Evolutionary conservation across 2,329 filamentous ascomycete genomes (phyloP).

Genomic region (Cercospora janseana): DNA sequence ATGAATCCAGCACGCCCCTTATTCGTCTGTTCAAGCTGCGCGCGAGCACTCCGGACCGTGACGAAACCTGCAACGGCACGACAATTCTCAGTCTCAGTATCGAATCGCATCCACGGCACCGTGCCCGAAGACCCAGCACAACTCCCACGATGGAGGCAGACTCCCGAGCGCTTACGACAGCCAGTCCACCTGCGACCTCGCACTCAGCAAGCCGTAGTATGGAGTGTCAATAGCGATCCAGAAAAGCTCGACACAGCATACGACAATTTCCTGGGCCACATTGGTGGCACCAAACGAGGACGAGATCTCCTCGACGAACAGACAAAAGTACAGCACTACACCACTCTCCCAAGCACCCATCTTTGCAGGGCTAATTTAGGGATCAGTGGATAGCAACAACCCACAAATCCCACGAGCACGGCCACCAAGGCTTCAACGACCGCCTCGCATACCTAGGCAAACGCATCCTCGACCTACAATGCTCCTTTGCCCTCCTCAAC

Average conservation of each 20-base stretch:
- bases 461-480: conserved; percentile 63
- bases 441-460: conserved; percentile 80
- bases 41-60: conserved; percentile 26
- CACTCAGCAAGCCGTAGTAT: conserved; percentile 55
- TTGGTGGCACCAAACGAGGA: conserved; percentile 42
- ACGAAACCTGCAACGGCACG: conserved; percentile 9
- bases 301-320: conserved; percentile 83
- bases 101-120: conserved; percentile 19
- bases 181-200: conserved; percentile 56
- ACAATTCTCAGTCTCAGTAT: conserved; percentile 20
- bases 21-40: conserved; percentile 36
- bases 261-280: conserved; percentile 66
- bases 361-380: background rate
- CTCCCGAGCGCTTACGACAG: conserved; percentile 49
- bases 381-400: conserved; percentile 87
- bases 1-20: conserved; percentile 28
- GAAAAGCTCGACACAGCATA: conserved; percentile 74
- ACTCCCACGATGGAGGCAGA: conserved; percentile 52
- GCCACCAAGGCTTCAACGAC: conserved; percentile 90
- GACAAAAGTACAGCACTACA: conserved; percentile 59
- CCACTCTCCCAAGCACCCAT: background rate
- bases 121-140: conserved; percentile 28
- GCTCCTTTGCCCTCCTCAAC: conserved; percentile 60
- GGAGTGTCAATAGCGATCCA: conserved; percentile 73
- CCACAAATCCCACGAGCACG: conserved; percentile 98